Evolutionary conservation across 2,329 filamentous ascomycete genomes (phyloP), one percentile per base, ranked within the genome.

Genomic region (Thelonectria blattea): DNA sequence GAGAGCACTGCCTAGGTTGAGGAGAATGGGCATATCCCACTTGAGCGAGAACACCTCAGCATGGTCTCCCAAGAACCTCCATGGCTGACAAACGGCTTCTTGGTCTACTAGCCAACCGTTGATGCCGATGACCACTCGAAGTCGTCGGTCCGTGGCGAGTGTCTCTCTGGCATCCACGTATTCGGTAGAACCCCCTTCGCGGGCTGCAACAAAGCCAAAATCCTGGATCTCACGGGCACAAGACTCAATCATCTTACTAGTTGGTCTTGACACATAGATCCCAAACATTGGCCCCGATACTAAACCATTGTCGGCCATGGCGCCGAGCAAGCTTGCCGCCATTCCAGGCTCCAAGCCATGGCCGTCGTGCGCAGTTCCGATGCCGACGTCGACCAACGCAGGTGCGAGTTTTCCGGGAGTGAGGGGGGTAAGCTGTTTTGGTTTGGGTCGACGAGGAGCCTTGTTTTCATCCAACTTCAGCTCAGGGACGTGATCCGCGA

Each of bases 201-300:
- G 85, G 15, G 96, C 80, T 0, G 92, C 91, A 11, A 97, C 77
- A 69, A 98, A 91, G 0, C 87, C 92, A 75, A 97, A 96, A 71
- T 98, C 93, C 68, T 92, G 88, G 15, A 98, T 89, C 65, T 97
- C 92, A 67, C 88, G 88, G 11, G 90, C 85, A 73, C 96, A 96
- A n/a, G 89, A 83, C 65, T 97, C 92, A 83, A 97, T 91, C 82
- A 93, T 92, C 73, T 93, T 89, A 53, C 88, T 87, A 0, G 91
- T 91, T 83, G 96, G 93, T 37, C 89, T 86, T 1, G 89, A 88
- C 45, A 91, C 91, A 72, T 96, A 97, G n/a, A 95, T 91, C 9
- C 95, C 95, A 71, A 98, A 97, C 41, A 98, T 79, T 39, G 90
- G 87, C 15, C 93, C 94, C 30, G 97, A 89, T 43, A 93, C 81